A percentile compares a stretch with the other conserved stretches of the same genome.
Conservation (phyloP, 1,284 basidiomycete species). For the Afroboletus lepidellus region DNA sequence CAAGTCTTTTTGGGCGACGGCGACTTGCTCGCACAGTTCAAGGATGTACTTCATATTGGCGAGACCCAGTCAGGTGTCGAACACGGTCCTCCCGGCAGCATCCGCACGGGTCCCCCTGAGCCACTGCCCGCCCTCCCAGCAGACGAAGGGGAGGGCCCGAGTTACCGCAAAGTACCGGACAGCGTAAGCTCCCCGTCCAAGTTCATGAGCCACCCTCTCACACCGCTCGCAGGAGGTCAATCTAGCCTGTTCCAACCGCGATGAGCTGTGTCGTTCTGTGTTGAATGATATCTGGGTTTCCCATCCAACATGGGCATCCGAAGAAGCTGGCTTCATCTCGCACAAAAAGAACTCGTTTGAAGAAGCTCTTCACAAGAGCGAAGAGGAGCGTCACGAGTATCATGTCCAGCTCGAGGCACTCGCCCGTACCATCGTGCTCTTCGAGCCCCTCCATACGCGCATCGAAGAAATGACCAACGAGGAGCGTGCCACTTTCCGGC, state of each 20-base stretch:
- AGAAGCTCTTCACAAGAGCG: conserved; percentile 93
- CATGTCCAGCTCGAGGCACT: conserved; percentile 96
- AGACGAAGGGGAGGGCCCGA: conserved; percentile 79
- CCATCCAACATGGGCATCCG: conserved; percentile 97
- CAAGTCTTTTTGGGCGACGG: conserved; percentile 79
- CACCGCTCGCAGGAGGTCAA: conserved; percentile 69
- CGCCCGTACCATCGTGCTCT: conserved; percentile 85
- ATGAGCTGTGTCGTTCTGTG: conserved; percentile 94
- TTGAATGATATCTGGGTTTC: conserved; percentile 97
- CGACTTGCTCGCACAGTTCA: conserved; percentile 85
- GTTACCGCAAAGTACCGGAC: conserved; percentile 88
- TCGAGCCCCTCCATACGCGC: conserved; percentile 87
- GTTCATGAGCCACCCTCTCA: conserved; percentile 14
- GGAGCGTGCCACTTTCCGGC: conserved; percentile 80
- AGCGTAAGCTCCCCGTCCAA: conserved; percentile 48
- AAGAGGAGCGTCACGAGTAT: conserved; percentile 98
- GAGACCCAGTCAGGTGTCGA: conserved; percentile 66
- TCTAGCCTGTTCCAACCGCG: conserved; percentile 91
- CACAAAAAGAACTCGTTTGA: conserved; percentile 98
- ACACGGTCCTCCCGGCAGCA: conserved; percentile 74
- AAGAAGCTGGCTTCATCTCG: conserved; percentile 90
- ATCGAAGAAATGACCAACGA: conserved; percentile 90
- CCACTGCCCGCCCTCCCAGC: conserved; percentile 65
- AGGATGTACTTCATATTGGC: conserved; percentile 81
- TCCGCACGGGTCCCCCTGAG: conserved; percentile 68